Evolutionary conservation across 495 filamentous ascomycete species (phyloP).

Genomic region (Penicillium cataractarum): DNA sequence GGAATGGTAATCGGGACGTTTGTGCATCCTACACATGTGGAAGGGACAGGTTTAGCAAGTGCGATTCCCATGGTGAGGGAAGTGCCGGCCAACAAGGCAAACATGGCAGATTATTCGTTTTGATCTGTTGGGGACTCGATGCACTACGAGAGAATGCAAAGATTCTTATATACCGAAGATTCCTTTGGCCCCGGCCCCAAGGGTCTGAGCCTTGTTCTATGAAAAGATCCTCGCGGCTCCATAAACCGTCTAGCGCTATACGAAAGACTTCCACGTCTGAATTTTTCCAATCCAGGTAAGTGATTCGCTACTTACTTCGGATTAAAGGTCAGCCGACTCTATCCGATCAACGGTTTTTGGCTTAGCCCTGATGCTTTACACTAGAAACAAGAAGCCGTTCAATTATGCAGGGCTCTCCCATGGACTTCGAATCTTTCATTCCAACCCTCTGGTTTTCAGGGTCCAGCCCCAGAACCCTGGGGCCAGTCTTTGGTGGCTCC

Average conservation of each 20-base stretch:
- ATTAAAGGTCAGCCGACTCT: not conserved
- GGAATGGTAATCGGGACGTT: not conserved
- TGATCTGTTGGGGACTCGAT: not conserved
- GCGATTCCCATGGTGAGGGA: not conserved
- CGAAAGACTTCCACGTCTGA: not conserved
- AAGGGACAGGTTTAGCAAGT: not conserved
- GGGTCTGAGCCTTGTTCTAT: constrained; percentile 8
- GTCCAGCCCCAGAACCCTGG: not conserved
- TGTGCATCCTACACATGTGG: not conserved
- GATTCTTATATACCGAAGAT: not conserved
- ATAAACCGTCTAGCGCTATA: not conserved
- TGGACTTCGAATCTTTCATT: not conserved
- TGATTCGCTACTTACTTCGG: too few relatives aligned
- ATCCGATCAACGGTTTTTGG: not conserved
- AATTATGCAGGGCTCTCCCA: not conserved
- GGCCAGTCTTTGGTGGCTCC: not conserved
- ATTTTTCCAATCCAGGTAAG: not conserved
- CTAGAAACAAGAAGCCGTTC: not conserved
- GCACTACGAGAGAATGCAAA: not conserved
- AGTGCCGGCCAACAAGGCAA: not conserved
- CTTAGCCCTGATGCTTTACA: not conserved
- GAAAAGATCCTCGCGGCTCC: not conserved
- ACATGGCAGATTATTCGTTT: not conserved
- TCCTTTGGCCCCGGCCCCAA: constrained; percentile 3
- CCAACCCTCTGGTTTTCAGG: not conserved